Conservation (phyloP, 768 basidiomycete genomes). For the Lactarius sanguifluus region DNA sequence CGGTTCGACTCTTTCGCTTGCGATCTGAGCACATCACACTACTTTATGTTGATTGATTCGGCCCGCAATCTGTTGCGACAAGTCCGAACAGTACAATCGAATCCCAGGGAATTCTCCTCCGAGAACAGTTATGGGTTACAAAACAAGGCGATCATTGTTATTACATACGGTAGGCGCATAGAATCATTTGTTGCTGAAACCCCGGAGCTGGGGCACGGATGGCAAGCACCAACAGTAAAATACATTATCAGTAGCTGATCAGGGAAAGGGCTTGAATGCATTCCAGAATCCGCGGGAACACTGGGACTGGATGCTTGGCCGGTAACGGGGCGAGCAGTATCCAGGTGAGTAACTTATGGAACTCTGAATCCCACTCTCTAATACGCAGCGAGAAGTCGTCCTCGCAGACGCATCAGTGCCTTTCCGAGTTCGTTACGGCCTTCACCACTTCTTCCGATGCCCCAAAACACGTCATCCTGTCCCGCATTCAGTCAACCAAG, state of each 20-base stretch:
- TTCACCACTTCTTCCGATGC: constrained; percentile 40
- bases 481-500: constrained; percentile 28
- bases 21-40: background rate
- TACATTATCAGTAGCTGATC: background rate
- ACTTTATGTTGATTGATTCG: background rate
- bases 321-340: background rate
- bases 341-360: background rate
- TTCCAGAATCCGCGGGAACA: background rate
- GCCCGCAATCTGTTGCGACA: background rate
- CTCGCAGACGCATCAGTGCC: constrained; percentile 41
- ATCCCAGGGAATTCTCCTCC: too few species aligned
- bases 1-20: background rate
- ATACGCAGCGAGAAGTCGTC: constrained; percentile 26
- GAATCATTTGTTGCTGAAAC: background rate
- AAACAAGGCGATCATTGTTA: background rate
- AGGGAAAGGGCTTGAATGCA: background rate
- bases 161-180: background rate
- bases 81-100: background rate
- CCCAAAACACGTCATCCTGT: constrained; percentile 44
- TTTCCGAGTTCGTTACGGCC: constrained; percentile 46
- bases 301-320: background rate
- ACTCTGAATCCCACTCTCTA: background rate
- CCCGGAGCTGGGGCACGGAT: background rate
- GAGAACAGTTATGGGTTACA: background rate
- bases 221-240: background rate